Conservation (phyloP, 2,329 filamentous ascomycete genomes). For the Colletotrichum plurivorum region DNA sequence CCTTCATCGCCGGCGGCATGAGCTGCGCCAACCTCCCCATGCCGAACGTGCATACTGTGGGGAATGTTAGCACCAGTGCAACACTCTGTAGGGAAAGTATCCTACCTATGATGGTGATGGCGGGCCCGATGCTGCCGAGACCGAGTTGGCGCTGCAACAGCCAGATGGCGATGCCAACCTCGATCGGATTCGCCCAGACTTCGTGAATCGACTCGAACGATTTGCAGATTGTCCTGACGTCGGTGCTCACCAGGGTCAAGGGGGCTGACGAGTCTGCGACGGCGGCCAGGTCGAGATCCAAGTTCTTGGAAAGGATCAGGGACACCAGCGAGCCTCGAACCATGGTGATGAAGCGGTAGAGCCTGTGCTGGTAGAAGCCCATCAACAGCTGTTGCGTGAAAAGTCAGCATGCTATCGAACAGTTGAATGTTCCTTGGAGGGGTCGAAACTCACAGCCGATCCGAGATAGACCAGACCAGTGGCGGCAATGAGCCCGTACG, state of each 20-base stretch:
- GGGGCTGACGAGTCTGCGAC: constrained; percentile 18
- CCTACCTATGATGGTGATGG: constrained; percentile 49
- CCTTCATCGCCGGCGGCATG: constrained; percentile 47
- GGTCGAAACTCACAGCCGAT: constrained; percentile 44
- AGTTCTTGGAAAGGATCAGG: constrained; percentile 18
- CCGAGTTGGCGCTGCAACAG: constrained; percentile 50
- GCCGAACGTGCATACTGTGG: constrained; percentile 45
- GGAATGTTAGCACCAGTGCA: constrained; percentile 3
- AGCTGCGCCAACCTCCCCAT: constrained; percentile 43
- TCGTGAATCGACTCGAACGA: constrained; percentile 44
- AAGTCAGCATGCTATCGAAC: neutral
- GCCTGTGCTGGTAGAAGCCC: constrained; percentile 52
- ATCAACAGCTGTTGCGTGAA: constrained; percentile 31
- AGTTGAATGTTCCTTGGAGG: neutral
- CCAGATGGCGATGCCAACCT: constrained; percentile 50
- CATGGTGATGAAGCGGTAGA: constrained; percentile 44
- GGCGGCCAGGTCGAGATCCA: constrained; percentile 6
- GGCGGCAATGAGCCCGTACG: constrained; percentile 50
- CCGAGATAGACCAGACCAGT: constrained; percentile 51
- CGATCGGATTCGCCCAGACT: constrained; percentile 49
- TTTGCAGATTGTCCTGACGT: constrained; percentile 46
- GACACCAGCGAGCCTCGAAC: constrained; percentile 27
- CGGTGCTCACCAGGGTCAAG: constrained; percentile 44
- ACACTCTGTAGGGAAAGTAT: accelerated
- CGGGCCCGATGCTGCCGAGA: constrained; percentile 50